phyloP scores from a whole-genome alignment of 2,329 filamentous ascomycete species.

The Epichloe elymi region DNA sequence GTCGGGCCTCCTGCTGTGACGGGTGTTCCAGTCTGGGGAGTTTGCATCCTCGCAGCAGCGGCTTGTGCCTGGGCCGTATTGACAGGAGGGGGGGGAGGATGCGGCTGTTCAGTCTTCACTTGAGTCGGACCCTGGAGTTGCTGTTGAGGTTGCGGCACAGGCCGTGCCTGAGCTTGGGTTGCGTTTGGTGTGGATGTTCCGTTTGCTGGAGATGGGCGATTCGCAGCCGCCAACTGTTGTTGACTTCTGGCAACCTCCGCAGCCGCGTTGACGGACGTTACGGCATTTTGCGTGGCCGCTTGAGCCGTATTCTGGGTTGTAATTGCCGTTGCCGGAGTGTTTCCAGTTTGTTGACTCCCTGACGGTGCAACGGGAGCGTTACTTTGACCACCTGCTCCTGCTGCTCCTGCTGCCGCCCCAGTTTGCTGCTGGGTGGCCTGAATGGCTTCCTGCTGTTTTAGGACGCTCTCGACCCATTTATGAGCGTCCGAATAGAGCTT shows the following conservation, averaged over 20 bases:
- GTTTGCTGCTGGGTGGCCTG: constrained; percentile 13
- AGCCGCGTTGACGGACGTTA: constrained; percentile 29
- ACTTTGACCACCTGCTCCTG: constrained; percentile 9
- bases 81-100: constrained; percentile 28
- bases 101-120: constrained; percentile 20
- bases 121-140: constrained; percentile 13
- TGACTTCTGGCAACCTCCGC: constrained; percentile 34
- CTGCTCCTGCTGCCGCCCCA: constrained; percentile 1
- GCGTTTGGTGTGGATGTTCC: constrained; percentile 12
- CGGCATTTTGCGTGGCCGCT: constrained; percentile 17
- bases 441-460: constrained; percentile 29
- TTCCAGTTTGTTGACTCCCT: constrained; percentile 12
- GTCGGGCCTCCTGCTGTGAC: constrained; percentile 24
- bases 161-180: constrained; percentile 16
- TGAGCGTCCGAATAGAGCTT: constrained; percentile 34
- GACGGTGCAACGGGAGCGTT: constrained; percentile 13
- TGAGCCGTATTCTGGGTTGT: constrained; percentile 15
- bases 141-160: constrained; percentile 14
- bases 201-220: constrained; percentile 18
- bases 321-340: constrained; percentile 11
- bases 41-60: constrained; percentile 34
- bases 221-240: constrained; percentile 18
- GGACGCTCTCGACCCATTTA: constrained; percentile 33
- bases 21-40: constrained; percentile 32
- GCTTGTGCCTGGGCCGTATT: constrained; percentile 30